Base-by-base conservation (phyloP, 2,329 filamentous ascomycete genomes). In the Microsporum canis region DNA sequence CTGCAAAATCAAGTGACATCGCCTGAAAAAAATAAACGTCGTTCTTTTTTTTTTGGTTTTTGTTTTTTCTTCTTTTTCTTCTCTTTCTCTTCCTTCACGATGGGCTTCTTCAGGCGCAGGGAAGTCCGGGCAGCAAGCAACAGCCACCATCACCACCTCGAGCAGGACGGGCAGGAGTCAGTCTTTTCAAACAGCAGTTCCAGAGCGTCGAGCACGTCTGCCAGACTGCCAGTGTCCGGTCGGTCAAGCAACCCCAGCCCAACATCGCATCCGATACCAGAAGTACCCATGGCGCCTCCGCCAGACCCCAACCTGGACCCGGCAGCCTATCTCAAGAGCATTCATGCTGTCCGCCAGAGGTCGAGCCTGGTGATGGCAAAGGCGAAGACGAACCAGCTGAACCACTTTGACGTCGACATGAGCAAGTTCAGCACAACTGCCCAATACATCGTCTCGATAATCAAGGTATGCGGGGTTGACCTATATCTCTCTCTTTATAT, bases 251-350 rank as follows among this genome's bases (percentile, higher is more conserved):
- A 29, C 55, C 76, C 76, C 62, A 74, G 79, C 65, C 72, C 75
- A 57, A 77, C 78, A 38, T 77, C 78, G 38, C 74, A 73, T 10
- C 73, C 79, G 62, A 82, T 55, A 55, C 85, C 87, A 67, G 88
- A 91, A 73, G 81, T 95, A 69, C 84, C 90, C 65, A 82, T 97
- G 56, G 89, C 92, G 57, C 87, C 85, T 69, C 85, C 91, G 14
- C 91, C 92, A 33, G 91, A 97, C 75, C 91, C 92, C 69, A 82
- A 87, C 64, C 80, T 92, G 67, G 90, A 97, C 72, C 91, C 92
- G 23, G 89, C 88, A 29, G 91, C 86, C 63, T 97, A 97, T 75
- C 82, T 99, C 69, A 85, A 89, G 71, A 96, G 91, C 76, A 84
- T 97, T 69, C 85, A 89, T 69, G 85, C 94, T 33, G 90, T 99